Percentiles rank a stretch among this genome's conserved stretches.
Conservation (phyloP, 106 monocot species). For the Acorus gramineus region DNA sequence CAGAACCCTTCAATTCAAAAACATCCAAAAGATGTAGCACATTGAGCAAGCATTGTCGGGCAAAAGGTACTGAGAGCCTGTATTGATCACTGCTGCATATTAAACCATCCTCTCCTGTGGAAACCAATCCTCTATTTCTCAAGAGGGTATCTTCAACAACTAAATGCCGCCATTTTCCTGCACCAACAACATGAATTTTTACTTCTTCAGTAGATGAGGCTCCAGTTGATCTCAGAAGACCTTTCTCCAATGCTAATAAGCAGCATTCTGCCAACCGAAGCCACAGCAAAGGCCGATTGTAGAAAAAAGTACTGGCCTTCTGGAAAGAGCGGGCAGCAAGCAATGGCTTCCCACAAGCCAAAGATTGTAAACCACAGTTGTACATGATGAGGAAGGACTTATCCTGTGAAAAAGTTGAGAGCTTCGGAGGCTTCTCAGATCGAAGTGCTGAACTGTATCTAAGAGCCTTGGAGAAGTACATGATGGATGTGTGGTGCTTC, state of each 20-base stretch:
- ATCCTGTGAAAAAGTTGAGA: slow-evolving; percentile 58
- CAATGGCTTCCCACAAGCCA: slow-evolving; percentile 56
- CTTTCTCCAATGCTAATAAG: slow-evolving; percentile 54
- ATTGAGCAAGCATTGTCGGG: slow-evolving; percentile 56
- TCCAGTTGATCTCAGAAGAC: slow-evolving; percentile 21
- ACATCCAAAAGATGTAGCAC: slow-evolving; percentile 48
- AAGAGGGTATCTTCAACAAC: slow-evolving; percentile 27
- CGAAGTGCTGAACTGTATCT: slow-evolving; percentile 21
- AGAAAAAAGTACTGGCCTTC: slow-evolving; percentile 41
- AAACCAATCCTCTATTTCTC: slow-evolving; percentile 13
- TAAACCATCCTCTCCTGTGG: slow-evolving; percentile 14
- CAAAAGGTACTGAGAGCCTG: slow-evolving; percentile 62
- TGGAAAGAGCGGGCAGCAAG: slow-evolving; percentile 60
- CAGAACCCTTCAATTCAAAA: slow-evolving; percentile 19
- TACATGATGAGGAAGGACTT: slow-evolving; percentile 58
- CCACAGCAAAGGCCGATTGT: slow-evolving; percentile 60
- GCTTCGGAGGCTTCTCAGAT: slow-evolving; percentile 50
- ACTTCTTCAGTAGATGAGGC: slow-evolving; percentile 21
- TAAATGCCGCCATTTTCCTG: slow-evolving; percentile 60
- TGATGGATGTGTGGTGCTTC: slow-evolving; percentile 31
- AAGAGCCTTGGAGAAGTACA: slow-evolving; percentile 59
- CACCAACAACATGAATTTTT: slow-evolving; percentile 52
- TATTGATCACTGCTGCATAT: background rate
- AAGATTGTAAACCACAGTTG: slow-evolving; percentile 69
- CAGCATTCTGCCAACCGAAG: slow-evolving; percentile 82